A percentile compares a stretch with the other conserved stretches of the same genome.
phyloP scores from a whole-genome alignment of 345 rosid species.

The Chamaenerion angustifolium region DNA sequence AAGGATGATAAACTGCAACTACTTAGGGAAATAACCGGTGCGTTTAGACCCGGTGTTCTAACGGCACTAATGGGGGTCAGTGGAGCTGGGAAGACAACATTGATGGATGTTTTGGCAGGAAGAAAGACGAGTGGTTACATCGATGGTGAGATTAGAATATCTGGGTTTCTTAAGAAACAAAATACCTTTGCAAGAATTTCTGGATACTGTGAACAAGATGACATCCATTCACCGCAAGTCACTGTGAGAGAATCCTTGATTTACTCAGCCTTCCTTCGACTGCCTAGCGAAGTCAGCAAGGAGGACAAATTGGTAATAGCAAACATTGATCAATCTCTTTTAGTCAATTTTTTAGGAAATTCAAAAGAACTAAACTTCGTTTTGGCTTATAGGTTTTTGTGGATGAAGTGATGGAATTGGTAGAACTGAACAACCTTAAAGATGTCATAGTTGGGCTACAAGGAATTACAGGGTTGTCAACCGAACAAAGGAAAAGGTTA shows the following conservation, averaged over 20 bases:
- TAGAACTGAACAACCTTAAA: conserved; percentile 26
- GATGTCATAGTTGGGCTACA: conserved; percentile 42
- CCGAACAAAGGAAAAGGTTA: conserved; percentile 44
- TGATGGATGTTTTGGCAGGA: conserved; percentile 97
- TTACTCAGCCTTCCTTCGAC: conserved; percentile 80
- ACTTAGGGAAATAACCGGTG: conserved; percentile 61
- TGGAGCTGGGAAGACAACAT: conserved; percentile 94
- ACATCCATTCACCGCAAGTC: conserved; percentile 88
- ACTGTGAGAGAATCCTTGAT: conserved; percentile 74
- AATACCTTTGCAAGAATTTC: conserved; percentile 93
- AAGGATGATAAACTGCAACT: conserved; percentile 55
- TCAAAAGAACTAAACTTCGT: too few relatives aligned
- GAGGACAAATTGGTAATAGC: conserved; percentile 58
- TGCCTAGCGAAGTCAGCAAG: conserved; percentile 55
- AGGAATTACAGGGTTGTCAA: conserved; percentile 34
- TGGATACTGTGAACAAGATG: conserved; percentile 82
- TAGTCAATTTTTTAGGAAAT: too few relatives aligned
- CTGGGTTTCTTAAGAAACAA: conserved; percentile 72
- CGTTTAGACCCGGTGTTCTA: conserved; percentile 83
- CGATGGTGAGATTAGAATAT: conserved; percentile 76
- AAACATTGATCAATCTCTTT: too few relatives aligned
- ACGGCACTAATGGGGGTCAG: conserved; percentile 96
- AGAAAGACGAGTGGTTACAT: conserved; percentile 84
- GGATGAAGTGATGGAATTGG: conserved; percentile 37
- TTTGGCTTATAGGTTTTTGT: conserved; percentile 35